Evolutionary conservation across 2,329 filamentous ascomycete species (phyloP), one percentile per base, ranked within the genome.

Genomic region (Aureobasidium musti): DNA sequence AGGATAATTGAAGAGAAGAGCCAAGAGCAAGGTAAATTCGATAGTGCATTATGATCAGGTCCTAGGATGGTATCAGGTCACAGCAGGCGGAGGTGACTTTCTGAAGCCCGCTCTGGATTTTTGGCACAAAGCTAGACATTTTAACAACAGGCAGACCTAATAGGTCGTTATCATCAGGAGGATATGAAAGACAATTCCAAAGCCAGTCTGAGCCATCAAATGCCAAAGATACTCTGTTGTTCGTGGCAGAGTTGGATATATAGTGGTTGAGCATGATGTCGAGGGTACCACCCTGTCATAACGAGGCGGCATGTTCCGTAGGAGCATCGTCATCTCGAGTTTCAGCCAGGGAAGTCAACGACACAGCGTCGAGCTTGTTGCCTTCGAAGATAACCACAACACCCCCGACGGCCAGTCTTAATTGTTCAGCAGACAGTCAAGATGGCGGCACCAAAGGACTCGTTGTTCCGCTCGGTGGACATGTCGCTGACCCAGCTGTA

Each of bases 401-500:
- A 37, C 43, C 43, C 28, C 5, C 57, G 14, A 63, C 43, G 11
- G 30, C 21, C 45, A 5, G 45, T 63, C 59, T 63, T 35, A 21
- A 45, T 63, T 35, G 60, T 41, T 23, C 4, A 14, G 45, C 14
- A 8, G 35, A 67, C 64, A 53, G 39, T 56, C 78, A 78, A 69
- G 78, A 89, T 89, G 87, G 86, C 83, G 80, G 81, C 83, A 66
- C 75, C 78, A 63, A 83, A 91, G 82, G 92, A 98, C 82, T 97
- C 93, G 80, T 91, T 97, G 84, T 98, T 99, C 89, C 94, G 96
- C 86, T 99, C 95, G 78, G 91, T 92, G 91, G 91, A 97, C 81
- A 99, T 99, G 95, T 97, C 92, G 86, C 90, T 99, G 89, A 96
- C 96, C 76, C 95, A 99, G 88, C 90, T 99, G 76, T 99, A 98